A percentile compares a stretch with the other conserved stretches of the same genome.
These are phyloP conservation scores for Halteria grandinella DNA, from an alignment of 73 alveolate genomes.

Conservation along the genomic window DNA sequence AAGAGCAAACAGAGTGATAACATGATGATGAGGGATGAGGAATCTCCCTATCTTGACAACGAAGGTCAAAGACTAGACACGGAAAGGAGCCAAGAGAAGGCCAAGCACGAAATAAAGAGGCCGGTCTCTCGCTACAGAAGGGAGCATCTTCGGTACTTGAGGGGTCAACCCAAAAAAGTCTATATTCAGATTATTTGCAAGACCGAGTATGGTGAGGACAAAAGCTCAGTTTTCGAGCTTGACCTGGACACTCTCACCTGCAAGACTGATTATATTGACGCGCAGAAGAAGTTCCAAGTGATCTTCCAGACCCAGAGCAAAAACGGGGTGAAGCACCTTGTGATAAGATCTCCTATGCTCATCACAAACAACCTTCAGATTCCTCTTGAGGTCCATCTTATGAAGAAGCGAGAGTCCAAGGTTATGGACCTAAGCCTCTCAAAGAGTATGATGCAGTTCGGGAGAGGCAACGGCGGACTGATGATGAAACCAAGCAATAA, in stretches of 20 bases:
- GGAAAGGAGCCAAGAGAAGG: too few species aligned
- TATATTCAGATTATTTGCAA: not conserved
- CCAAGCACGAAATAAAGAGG: too few species aligned
- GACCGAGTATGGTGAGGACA: not conserved
- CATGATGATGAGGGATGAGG: too few species aligned
- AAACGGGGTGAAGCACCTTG: slow-evolving; percentile 20
- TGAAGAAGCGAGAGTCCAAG: slow-evolving; percentile 5
- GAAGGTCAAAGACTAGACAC: too few species aligned
- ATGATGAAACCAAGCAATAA: not conserved
- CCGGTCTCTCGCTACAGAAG: slow-evolving; percentile 46
- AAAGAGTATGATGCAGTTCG: not conserved
- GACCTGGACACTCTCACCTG: slow-evolving; percentile 45
- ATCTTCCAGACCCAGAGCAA: slow-evolving; percentile 16
- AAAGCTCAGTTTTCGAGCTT: slow-evolving; percentile 23
- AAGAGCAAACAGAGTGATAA: too few species aligned
- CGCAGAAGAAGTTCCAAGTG: slow-evolving; percentile 12
- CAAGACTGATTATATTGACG: slow-evolving; percentile 43
- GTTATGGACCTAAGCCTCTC: not conserved
- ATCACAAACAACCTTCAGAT: slow-evolving; percentile 44
- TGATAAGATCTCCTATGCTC: slow-evolving; percentile 50
- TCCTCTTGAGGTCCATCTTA: slow-evolving; percentile 37
- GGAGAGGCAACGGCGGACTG: not conserved
- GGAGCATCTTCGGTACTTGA: slow-evolving; percentile 6
- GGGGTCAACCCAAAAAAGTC: slow-evolving; percentile 53
- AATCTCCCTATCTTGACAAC: too few species aligned